These are phyloP conservation scores for Neofusicoccum laricinum DNA, from an alignment of 2,329 filamentous ascomycete species.

Conservation along the genomic window DNA sequence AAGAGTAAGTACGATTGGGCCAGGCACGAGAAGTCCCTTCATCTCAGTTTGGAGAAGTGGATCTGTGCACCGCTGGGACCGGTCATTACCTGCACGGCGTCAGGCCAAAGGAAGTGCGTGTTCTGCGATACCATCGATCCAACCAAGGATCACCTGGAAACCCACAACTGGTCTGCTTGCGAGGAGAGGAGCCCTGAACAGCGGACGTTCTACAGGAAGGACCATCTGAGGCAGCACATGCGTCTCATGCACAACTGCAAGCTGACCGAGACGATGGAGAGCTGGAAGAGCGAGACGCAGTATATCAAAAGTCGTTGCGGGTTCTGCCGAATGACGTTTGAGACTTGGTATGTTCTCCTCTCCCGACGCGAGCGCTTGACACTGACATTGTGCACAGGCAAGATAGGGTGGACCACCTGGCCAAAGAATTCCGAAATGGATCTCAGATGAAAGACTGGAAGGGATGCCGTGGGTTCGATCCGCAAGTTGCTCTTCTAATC, in stretches of 20 bases:
- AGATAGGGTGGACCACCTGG: conserved; percentile 52
- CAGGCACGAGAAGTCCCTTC: conserved; percentile 39
- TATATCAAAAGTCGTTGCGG: conserved; percentile 37
- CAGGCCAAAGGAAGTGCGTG: conserved; percentile 56
- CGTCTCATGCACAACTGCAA: conserved; percentile 61
- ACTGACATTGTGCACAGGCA: conserved; percentile 48
- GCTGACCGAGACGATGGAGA: conserved; percentile 61
- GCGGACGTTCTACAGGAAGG: conserved; percentile 62
- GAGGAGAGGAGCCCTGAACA: conserved; percentile 64
- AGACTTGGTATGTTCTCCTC: not conserved
- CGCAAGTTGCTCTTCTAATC: conserved; percentile 46
- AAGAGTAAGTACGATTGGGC: conserved; percentile 42
- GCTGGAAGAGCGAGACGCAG: conserved; percentile 57
- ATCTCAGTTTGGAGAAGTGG: conserved; percentile 40
- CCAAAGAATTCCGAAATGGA: conserved; percentile 54
- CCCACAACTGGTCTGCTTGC: conserved; percentile 61
- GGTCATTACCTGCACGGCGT: conserved; percentile 54
- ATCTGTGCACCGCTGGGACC: conserved; percentile 59
- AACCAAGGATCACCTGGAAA: conserved; percentile 54
- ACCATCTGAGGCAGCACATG: conserved; percentile 61
- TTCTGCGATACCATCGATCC: conserved; percentile 58
- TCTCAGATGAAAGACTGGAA: conserved; percentile 54
- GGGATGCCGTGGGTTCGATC: conserved; percentile 53
- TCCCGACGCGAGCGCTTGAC: not conserved
- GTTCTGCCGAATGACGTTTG: not conserved